These are phyloP conservation scores for Bacidia gigantensis DNA, from an alignment of 495 filamentous ascomycete species.

Conservation along the genomic window DNA sequence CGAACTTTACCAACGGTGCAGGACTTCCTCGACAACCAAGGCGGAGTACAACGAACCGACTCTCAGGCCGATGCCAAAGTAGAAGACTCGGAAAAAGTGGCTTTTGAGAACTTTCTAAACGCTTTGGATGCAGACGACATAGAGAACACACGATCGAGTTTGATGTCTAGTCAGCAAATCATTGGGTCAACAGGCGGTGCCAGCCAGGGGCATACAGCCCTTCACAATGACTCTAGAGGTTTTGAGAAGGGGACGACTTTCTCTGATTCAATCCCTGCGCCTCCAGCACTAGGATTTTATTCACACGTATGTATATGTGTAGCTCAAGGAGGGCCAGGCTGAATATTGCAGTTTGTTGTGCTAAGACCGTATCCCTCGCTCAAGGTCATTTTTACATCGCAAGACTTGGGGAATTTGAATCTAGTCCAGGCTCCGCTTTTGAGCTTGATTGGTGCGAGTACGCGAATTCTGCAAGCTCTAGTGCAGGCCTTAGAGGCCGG, in stretches of 20 bases:
- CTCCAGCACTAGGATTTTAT: constrained; percentile 28
- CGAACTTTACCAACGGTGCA: neutral
- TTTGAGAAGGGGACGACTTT: neutral
- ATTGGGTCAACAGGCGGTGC: too few species aligned
- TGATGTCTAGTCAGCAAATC: too few species aligned
- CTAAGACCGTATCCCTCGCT: constrained; percentile 48
- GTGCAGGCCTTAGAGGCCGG: constrained; percentile 40
- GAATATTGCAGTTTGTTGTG: constrained; percentile 39
- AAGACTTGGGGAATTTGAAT: constrained; percentile 44
- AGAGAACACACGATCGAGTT: too few species aligned
- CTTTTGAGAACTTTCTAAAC: constrained; percentile 44
- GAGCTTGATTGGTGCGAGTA: constrained; percentile 38
- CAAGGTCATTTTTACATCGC: constrained; percentile 50
- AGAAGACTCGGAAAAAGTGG: constrained; percentile 12
- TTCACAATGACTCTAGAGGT: too few species aligned
- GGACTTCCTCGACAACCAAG: neutral
- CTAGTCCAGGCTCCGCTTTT: constrained; percentile 49
- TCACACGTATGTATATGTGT: constrained; percentile 26
- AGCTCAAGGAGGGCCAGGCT: neutral
- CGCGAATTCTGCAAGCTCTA: constrained; percentile 41
- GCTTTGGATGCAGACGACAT: too few species aligned
- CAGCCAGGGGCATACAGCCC: too few species aligned
- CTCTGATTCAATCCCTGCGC: neutral
- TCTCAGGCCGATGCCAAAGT: neutral
- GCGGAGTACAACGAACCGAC: constrained; percentile 26